Evolutionary conservation across 805 yeast species (phyloP), one percentile per base, ranked within the genome.

Genomic region (Suhomyces sp.): DNA sequence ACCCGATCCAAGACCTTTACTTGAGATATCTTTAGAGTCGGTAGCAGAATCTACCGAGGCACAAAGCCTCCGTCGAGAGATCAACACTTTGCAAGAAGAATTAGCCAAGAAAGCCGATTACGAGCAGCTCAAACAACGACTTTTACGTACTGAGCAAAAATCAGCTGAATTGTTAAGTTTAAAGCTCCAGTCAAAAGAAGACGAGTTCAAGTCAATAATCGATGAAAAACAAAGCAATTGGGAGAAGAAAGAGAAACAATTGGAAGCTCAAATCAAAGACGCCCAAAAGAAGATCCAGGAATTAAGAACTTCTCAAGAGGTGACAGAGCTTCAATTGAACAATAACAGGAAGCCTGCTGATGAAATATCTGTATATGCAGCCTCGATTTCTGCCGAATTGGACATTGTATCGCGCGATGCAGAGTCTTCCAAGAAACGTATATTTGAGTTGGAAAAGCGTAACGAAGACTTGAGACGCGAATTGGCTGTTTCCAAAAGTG

Each of bases 1-100:
- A 0, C 97, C 97, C 0, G 97, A 93, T 71, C 98, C 98, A 1
- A 82, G 80, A 56, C 96, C 96, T 4, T 68, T 92, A 42, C 71
- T 93, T 53, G 88, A 87, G 60, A 79, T 84, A 38, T 82, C 92
- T 1, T 65, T 88, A 26, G 89, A 85, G 48, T 81, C 89, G 5
- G 82, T 87, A 6, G 68, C 78, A 3, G 79, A 81, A 17, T 74
- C 79, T 1, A 73, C 79, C 19, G 90, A 88, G 49, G 71, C 79
- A 6, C 79, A 77, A 3, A 68, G 69, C 8, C 68, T 88, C 47
- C 77, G 78, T 53, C 70, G 73, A 23, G 88, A 88, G 66, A 63
- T 81, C 45, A 65, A 66, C 4, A 62, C 63, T 12, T 67, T 86
- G 51, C 81, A 82, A 54, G 87, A 85, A 47, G 83, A 84, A 64